A percentile compares a stretch with the other conserved stretches of the same genome.
These are phyloP conservation scores for Bacterosira constricta DNA, from an alignment of 108 stramenopile species.

Conservation along the genomic window DNA sequence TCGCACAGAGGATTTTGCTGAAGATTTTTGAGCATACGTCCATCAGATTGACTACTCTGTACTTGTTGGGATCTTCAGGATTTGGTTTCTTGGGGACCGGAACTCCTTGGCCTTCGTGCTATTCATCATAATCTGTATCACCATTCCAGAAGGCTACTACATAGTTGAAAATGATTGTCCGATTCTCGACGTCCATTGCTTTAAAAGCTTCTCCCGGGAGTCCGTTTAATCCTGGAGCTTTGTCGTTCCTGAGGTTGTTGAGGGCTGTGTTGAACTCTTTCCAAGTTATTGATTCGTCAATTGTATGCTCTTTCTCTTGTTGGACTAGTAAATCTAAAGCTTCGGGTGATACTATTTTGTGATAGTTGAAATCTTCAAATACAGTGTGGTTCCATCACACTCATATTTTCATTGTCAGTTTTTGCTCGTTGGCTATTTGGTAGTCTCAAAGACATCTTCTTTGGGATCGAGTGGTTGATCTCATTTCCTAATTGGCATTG, in stretches of 20 bases:
- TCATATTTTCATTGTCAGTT: no score
- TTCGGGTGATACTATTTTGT: no score
- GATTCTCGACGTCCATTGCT: constrained; percentile 9
- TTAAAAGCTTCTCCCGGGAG: constrained; percentile 15
- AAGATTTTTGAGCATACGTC: constrained; percentile 16
- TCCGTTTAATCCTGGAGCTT: constrained; percentile 12
- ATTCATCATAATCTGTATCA: constrained; percentile 1
- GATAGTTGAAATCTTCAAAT: neutral
- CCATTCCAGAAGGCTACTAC: constrained; percentile 16
- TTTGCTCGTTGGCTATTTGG: no score
- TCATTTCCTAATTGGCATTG: no score
- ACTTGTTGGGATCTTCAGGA: constrained; percentile 8
- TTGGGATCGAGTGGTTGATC: no score
- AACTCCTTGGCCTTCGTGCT: constrained; percentile 5
- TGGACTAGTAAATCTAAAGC: neutral
- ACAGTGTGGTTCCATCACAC: neutral
- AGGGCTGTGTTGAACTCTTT: constrained; percentile 16
- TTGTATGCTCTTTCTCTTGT: neutral
- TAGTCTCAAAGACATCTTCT: no score
- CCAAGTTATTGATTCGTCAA: neutral
- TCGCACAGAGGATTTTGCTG: neutral
- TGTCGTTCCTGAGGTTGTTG: constrained; percentile 15
- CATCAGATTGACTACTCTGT: constrained; percentile 19
- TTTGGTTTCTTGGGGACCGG: constrained; percentile 15
- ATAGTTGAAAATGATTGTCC: neutral